Evolutionary conservation across 768 basidiomycete genomes (phyloP).

Genomic region (Phlebiopsis flavidoalba): DNA sequence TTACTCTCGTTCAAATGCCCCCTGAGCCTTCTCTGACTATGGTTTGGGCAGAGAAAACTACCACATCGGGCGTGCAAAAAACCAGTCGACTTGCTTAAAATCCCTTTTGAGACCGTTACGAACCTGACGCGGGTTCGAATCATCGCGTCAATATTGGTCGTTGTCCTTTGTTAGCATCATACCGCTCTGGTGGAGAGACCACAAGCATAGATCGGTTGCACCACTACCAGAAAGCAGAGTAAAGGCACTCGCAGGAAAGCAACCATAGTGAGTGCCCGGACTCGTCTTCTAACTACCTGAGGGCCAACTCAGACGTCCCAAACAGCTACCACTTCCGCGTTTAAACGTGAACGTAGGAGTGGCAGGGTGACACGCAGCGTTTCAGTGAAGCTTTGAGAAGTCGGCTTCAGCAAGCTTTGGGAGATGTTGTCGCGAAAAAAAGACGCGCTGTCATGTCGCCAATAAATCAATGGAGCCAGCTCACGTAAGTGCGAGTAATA

Average conservation of each 20-base stretch:
- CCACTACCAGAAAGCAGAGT: conserved; percentile 64
- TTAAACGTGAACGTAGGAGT: neutral
- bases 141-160: conserved; percentile 69
- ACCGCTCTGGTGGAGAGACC: conserved; percentile 91
- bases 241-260: conserved; percentile 39
- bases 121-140: conserved; percentile 58
- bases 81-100: conserved; percentile 6
- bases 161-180: conserved; percentile 73
- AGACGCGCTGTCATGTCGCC: neutral
- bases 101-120: conserved; percentile 39
- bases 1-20: too few relatives aligned
- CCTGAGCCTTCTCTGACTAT: neutral
- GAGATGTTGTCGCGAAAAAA: neutral
- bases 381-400: neutral
- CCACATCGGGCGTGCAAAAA: neutral
- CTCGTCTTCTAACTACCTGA: neutral
- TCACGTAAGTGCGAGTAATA: neutral
- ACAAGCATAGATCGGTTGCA: conserved; percentile 86
- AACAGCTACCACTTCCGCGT: conserved; percentile 7
- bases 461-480: neutral
- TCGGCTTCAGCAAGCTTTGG: too few relatives aligned
- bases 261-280: conserved; percentile 14
- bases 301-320: conserved; percentile 9
- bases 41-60: neutral
- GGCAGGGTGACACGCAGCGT: neutral